Conservation (phyloP, 495 filamentous ascomycete species). For the Neohortaea acidophila region DNA sequence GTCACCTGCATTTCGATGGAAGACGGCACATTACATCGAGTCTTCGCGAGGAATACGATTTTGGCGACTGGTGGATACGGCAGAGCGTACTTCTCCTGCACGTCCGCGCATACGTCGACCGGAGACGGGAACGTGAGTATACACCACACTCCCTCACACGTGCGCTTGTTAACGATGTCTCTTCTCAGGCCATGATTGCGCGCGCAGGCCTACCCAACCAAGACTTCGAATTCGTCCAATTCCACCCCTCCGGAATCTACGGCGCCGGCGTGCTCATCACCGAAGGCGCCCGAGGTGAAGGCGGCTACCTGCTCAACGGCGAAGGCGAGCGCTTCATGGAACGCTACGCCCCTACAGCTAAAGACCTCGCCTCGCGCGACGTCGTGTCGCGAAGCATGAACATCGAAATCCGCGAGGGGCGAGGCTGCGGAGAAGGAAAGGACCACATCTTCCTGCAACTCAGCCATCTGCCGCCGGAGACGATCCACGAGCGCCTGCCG, state of each 20-base stretch:
- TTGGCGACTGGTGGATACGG: slow-evolving; percentile 93
- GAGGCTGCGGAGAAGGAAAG: slow-evolving; percentile 89
- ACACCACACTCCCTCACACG: not conserved
- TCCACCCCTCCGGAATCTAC: slow-evolving; percentile 97
- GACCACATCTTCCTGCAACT: slow-evolving; percentile 96
- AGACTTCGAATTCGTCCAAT: slow-evolving; percentile 98
- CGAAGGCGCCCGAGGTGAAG: slow-evolving; percentile 92
- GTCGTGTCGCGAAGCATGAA: slow-evolving; percentile 97
- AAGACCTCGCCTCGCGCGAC: slow-evolving; percentile 89
- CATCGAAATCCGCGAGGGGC: slow-evolving; percentile 88
- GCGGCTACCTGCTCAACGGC: slow-evolving; percentile 87
- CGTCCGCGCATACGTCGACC: slow-evolving; percentile 93
- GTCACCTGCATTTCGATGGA: slow-evolving; percentile 96
- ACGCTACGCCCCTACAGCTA: slow-evolving; percentile 88
- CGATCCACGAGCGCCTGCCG: slow-evolving; percentile 88
- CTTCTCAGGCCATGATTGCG: slow-evolving; percentile 91
- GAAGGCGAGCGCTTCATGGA: slow-evolving; percentile 99
- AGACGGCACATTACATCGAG: slow-evolving; percentile 90
- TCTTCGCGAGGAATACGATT: slow-evolving; percentile 90
- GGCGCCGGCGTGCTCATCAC: slow-evolving; percentile 95
- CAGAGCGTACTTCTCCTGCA: slow-evolving; percentile 94
- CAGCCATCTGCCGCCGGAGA: slow-evolving; percentile 76
- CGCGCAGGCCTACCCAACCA: slow-evolving; percentile 94
- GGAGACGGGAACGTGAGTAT: slow-evolving; percentile 96
- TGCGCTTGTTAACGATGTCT: slow-evolving; percentile 56